phyloP scores from a whole-genome alignment of 129 eudicot species.

The Centrapalus pauciflorus region DNA sequence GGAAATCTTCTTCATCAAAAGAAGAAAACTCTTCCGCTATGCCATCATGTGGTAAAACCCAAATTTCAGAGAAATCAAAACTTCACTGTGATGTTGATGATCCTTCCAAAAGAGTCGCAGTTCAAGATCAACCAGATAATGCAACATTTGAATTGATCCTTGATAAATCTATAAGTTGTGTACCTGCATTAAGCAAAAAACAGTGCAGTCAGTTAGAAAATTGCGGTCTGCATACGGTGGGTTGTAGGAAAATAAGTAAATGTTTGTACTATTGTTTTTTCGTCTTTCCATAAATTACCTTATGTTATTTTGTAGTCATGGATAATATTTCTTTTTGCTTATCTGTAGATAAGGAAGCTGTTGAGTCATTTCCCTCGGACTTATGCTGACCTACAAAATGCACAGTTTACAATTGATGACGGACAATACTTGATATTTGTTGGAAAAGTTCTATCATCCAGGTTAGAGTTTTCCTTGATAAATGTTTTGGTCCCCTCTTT shows the following conservation, averaged over 20 bases:
- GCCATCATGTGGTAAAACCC: constrained; percentile 26
- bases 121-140: constrained; percentile 25
- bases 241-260: constrained; percentile 16
- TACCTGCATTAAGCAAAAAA: constrained; percentile 59
- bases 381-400: constrained; percentile 85
- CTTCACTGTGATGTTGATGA: constrained; percentile 17
- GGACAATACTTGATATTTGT: constrained; percentile 89
- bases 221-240: constrained; percentile 76
- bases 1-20: constrained; percentile 22
- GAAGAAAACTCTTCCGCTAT: constrained; percentile 33
- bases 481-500: neutral
- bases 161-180: constrained; percentile 51
- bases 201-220: constrained; percentile 58
- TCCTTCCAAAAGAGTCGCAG: constrained; percentile 16
- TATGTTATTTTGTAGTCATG: constrained; percentile 7
- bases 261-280: constrained; percentile 3
- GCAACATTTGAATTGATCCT: constrained; percentile 48
- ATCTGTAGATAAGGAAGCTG: constrained; percentile 77
- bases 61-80: constrained; percentile 18
- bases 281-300: neutral
- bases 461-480: constrained; percentile 30
- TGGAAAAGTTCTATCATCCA: constrained; percentile 81
- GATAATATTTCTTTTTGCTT: neutral
- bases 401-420: constrained; percentile 67
- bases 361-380: constrained; percentile 94